Conservation (phyloP, 2,329 filamentous ascomycete species). For the Purpureocillium lavendulum region DNA sequence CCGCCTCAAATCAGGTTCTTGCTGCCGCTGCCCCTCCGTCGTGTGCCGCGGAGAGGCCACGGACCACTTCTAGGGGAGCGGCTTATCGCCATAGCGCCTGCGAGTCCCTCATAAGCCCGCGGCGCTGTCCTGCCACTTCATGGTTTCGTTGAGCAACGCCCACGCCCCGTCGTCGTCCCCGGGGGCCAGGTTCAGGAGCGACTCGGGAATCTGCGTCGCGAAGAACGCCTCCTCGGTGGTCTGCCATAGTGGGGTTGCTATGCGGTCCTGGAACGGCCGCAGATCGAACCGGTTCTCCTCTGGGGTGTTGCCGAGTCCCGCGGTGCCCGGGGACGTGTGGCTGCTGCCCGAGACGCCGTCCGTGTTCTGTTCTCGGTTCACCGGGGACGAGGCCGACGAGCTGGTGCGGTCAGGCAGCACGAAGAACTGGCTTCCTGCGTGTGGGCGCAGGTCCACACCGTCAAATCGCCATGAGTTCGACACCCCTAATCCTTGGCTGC, state of each 20-base stretch:
- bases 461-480: neutral
- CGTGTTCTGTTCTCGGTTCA: constrained; percentile 11
- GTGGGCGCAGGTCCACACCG: neutral
- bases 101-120: neutral
- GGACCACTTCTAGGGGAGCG: no score
- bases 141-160: constrained; percentile 18
- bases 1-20: no score
- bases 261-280: constrained; percentile 22
- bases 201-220: constrained; percentile 16
- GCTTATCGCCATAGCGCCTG: no score
- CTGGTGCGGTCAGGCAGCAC: constrained; percentile 22
- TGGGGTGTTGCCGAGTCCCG: constrained; percentile 23
- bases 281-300: constrained; percentile 27
- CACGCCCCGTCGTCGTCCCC: constrained; percentile 16
- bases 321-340: constrained; percentile 18
- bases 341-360: constrained; percentile 17
- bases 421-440: constrained; percentile 3
- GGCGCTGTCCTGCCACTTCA: constrained; percentile 14
- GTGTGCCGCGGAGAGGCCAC: no score
- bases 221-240: constrained; percentile 20
- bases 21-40: no score
- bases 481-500: neutral
- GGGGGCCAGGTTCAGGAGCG: constrained; percentile 10
- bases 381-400: constrained; percentile 23
- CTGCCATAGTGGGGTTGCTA: constrained; percentile 20